Conservation (phyloP, 1,139 yeast genomes). For the Saccharomyces hybrid region DNA sequence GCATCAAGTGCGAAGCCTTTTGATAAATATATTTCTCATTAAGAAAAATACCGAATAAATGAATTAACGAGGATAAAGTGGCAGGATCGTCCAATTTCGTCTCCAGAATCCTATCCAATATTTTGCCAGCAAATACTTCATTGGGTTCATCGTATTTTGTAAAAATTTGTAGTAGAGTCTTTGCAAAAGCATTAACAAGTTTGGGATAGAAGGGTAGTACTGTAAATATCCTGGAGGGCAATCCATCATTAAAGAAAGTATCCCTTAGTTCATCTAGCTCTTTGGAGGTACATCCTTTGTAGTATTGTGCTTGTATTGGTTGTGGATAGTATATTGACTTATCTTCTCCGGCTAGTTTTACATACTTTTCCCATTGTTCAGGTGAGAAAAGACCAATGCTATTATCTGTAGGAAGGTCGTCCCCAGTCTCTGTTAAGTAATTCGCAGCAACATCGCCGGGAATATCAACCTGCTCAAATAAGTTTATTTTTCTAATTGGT, state of each 20-base stretch:
- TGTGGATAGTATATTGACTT: slow-evolving; percentile 23
- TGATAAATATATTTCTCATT: slow-evolving; percentile 26
- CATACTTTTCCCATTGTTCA: slow-evolving; percentile 12
- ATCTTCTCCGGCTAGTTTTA: slow-evolving; percentile 7
- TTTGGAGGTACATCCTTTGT: slow-evolving; percentile 23
- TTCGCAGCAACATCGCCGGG: slow-evolving; percentile 20
- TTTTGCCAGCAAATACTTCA: slow-evolving; percentile 30
- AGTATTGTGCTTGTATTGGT: slow-evolving; percentile 12
- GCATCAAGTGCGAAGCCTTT: slow-evolving; percentile 26
- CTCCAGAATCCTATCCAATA: slow-evolving; percentile 35
- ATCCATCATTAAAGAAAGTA: slow-evolving; percentile 22
- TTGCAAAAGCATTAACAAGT: slow-evolving; percentile 43
- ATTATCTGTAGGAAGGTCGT: slow-evolving; percentile 16
- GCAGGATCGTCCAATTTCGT: slow-evolving; percentile 29
- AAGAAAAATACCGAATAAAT: slow-evolving; percentile 44
- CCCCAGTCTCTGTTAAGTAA: slow-evolving; percentile 19
- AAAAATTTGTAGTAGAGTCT: slow-evolving; percentile 35
- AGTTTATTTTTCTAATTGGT: slow-evolving; percentile 19
- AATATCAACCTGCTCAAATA: slow-evolving; percentile 20
- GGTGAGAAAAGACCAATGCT: slow-evolving; percentile 12
- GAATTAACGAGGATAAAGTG: slow-evolving; percentile 40
- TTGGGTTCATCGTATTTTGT: slow-evolving; percentile 18
- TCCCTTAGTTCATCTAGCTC: slow-evolving; percentile 39
- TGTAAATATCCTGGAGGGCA: slow-evolving; percentile 43
- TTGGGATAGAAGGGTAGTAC: slow-evolving; percentile 47